Evolutionary conservation across 2,329 filamentous ascomycete species (phyloP).

Genomic region (Colletotrichum abscissum): DNA sequence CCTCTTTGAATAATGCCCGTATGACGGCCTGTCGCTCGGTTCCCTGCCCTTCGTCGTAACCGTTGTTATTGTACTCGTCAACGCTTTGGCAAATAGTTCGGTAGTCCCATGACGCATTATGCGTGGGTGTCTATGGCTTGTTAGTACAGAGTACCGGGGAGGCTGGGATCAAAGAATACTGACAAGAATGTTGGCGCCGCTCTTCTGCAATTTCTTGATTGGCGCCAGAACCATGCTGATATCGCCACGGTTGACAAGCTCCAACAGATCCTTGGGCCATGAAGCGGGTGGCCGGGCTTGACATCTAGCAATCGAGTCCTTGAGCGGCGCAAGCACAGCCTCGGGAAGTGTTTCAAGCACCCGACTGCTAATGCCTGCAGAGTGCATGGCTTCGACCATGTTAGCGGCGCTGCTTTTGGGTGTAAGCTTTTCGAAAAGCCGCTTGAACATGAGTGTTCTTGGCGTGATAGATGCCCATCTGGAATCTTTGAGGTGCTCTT

Average conservation of each 20-base stretch:
- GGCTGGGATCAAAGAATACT: slow-evolving; percentile 36
- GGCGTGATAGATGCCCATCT: slow-evolving; percentile 66
- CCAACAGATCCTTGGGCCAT: slow-evolving; percentile 79
- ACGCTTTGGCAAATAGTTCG: slow-evolving; percentile 79
- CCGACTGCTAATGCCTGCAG: slow-evolving; percentile 73
- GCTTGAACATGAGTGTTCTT: slow-evolving; percentile 76
- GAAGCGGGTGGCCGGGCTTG: slow-evolving; percentile 83
- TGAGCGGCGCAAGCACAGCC: slow-evolving; percentile 81
- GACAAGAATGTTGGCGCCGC: slow-evolving; percentile 55
- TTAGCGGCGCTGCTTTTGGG: slow-evolving; percentile 64
- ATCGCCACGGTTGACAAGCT: slow-evolving; percentile 84
- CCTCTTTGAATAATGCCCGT: slow-evolving; percentile 88
- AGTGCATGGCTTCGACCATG: slow-evolving; percentile 79
- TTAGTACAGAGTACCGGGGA: slow-evolving; percentile 38
- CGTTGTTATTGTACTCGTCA: slow-evolving; percentile 68
- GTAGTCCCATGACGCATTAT: slow-evolving; percentile 78
- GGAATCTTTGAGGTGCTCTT: slow-evolving; percentile 48
- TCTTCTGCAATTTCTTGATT: slow-evolving; percentile 49
- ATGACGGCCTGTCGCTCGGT: slow-evolving; percentile 87
- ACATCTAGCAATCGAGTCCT: slow-evolving; percentile 86
- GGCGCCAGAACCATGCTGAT: slow-evolving; percentile 74
- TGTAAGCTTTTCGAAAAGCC: slow-evolving; percentile 71
- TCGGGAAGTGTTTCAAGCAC: slow-evolving; percentile 88
- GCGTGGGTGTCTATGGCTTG: slow-evolving; percentile 64
- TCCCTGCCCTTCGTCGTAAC: slow-evolving; percentile 83